A percentile compares a stretch with the other conserved stretches of the same genome.
phyloP scores from a whole-genome alignment of 106 monocot genomes.

The Ottelia alismoides region DNA sequence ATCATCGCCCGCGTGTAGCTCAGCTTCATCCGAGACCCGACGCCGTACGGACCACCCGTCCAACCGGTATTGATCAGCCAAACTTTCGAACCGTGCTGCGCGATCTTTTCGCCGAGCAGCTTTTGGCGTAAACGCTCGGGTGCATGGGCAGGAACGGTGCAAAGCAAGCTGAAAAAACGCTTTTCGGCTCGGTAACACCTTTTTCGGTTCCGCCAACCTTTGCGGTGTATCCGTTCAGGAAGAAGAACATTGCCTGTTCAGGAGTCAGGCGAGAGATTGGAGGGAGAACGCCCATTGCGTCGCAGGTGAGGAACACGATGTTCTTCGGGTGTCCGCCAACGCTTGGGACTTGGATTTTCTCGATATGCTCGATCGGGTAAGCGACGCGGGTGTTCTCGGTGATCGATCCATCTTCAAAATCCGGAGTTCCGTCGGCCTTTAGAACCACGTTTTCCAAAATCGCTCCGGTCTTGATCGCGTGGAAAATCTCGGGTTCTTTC shows the following conservation, averaged over 20 bases:
- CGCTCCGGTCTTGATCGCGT: slow-evolving; percentile 85
- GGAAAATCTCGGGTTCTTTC: slow-evolving; percentile 88
- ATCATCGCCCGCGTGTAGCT: slow-evolving; percentile 70
- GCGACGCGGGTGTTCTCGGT: slow-evolving; percentile 89
- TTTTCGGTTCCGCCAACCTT: too few species aligned
- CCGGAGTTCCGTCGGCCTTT: too few species aligned
- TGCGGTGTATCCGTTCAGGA: slow-evolving; percentile 93
- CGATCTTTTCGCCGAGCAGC: slow-evolving; percentile 90
- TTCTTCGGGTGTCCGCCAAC: slow-evolving; percentile 83
- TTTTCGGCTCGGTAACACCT: slow-evolving; percentile 82
- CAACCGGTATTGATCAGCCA: slow-evolving; percentile 97
- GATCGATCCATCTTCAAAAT: slow-evolving; percentile 70
- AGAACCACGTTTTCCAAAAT: slow-evolving; percentile 90
- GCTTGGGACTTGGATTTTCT: slow-evolving; percentile 75
- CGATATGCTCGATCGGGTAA: slow-evolving; percentile 87
- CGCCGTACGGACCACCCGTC: slow-evolving; percentile 88
- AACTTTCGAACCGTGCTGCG: slow-evolving; percentile 60
- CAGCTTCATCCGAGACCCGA: slow-evolving; percentile 70
- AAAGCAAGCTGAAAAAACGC: slow-evolving; percentile 88
- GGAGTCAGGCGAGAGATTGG: slow-evolving; percentile 80
- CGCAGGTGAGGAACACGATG: slow-evolving; percentile 79
- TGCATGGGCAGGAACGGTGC: slow-evolving; percentile 92
- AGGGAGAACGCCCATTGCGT: slow-evolving; percentile 88
- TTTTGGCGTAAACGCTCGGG: slow-evolving; percentile 76
- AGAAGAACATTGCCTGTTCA: slow-evolving; percentile 92